Percentiles rank a stretch among this genome's conserved stretches.
phyloP scores from a whole-genome alignment of 208 protist species.

The Wallacemonas sp. region DNA sequence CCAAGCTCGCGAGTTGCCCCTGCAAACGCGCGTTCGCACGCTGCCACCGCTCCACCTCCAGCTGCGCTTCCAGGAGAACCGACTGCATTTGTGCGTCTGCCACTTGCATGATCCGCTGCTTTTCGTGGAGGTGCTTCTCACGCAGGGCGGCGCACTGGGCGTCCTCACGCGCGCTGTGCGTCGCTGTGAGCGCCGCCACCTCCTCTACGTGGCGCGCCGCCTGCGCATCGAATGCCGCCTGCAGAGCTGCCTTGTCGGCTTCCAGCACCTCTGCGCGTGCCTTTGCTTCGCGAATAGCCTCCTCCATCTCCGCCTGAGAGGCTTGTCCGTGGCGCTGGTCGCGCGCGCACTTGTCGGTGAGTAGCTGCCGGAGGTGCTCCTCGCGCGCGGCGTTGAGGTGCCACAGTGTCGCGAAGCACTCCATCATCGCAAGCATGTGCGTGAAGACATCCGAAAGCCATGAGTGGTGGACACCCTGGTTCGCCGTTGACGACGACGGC shows the following conservation, averaged over 20 bases:
- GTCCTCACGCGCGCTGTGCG: neutral
- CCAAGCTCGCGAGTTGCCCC: constrained; percentile 10
- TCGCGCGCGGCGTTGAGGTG: neutral
- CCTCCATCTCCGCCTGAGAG: neutral
- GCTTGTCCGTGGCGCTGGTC: neutral
- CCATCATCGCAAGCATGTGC: neutral
- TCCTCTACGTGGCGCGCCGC: neutral
- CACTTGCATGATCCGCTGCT: neutral
- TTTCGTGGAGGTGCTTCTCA: neutral
- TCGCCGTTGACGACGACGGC: neutral
- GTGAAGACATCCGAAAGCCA: neutral
- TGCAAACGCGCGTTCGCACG: constrained; percentile 24
- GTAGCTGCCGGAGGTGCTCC: neutral
- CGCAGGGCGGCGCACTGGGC: neutral
- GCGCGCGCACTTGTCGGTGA: neutral
- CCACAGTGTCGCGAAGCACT: neutral
- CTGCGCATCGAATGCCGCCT: neutral
- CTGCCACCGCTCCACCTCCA: constrained; percentile 39
- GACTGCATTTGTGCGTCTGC: constrained; percentile 15
- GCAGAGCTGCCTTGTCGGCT: neutral
- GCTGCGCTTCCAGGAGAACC: constrained; percentile 24
- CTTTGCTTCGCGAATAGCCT: neutral
- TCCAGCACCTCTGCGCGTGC: neutral
- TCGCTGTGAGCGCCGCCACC: neutral
- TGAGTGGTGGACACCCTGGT: neutral